Conservation (phyloP, 768 basidiomycete genomes). For the Serendipita sp. region DNA sequence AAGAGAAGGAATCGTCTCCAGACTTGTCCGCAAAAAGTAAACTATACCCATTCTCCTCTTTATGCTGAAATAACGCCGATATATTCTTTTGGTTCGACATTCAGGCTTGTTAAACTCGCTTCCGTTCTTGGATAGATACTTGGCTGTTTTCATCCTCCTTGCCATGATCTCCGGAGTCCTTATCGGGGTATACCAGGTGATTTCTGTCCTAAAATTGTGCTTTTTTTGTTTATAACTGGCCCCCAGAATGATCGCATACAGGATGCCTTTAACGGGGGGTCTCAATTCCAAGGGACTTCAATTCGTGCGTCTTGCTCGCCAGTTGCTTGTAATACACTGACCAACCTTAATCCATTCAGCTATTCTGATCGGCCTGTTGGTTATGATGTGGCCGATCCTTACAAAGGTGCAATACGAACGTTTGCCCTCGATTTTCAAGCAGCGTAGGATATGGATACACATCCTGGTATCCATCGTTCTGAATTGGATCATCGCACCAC, state of each 20-base stretch:
- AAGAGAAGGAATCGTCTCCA: neutral
- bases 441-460: conserved; percentile 45
- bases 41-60: neutral
- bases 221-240: neutral
- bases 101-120: conserved; percentile 19
- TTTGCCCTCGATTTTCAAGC: conserved; percentile 39
- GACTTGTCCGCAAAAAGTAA: neutral
- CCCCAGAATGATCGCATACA: conserved; percentile 35
- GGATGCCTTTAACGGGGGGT: conserved; percentile 42
- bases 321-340: neutral
- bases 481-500: conserved; percentile 70
- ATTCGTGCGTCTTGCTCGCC: conserved; percentile 38
- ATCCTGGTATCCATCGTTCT: conserved; percentile 48
- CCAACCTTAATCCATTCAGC: conserved; percentile 25
- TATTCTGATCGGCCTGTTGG: conserved; percentile 61
- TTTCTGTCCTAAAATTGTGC: too few relatives aligned
- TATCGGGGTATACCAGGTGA: conserved; percentile 40
- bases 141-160: conserved; percentile 49
- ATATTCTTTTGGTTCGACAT: neutral
- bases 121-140: conserved; percentile 38
- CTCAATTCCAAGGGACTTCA: conserved; percentile 47
- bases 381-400: conserved; percentile 77
- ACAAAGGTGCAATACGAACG: conserved; percentile 51
- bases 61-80: neutral
- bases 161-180: conserved; percentile 63